phyloP scores from a whole-genome alignment of 371 early-diverging fungal genomes.

The Haplosporangium sp. region DNA sequence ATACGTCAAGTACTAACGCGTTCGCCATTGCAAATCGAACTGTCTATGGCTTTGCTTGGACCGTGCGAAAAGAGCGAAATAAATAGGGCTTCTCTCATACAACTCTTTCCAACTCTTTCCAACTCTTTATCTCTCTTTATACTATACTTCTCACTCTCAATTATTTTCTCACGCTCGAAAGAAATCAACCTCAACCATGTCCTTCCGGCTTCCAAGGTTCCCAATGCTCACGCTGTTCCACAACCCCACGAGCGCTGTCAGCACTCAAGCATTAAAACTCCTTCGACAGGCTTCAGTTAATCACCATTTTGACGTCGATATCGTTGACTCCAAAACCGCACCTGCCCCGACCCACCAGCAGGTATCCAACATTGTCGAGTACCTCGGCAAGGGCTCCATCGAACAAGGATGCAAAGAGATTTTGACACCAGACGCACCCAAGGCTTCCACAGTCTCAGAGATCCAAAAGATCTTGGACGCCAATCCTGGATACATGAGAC shows the following conservation, averaged over 20 bases:
- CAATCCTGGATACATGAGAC: conserved; percentile 35
- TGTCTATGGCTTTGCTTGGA: no score
- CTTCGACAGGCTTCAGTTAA: conserved; percentile 49
- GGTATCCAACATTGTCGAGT: conserved; percentile 42
- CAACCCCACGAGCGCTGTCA: conserved; percentile 45
- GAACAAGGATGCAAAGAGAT: conserved; percentile 24
- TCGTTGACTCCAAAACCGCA: conserved; percentile 44
- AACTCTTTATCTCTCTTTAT: no score
- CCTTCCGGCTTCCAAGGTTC: conserved; percentile 60
- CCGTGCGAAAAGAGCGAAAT: no score
- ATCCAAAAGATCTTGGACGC: conserved; percentile 49
- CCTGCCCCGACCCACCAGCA: conserved; percentile 50
- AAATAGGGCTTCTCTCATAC: no score
- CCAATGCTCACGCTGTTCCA: conserved; percentile 62
- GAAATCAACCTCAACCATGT: conserved; percentile 49
- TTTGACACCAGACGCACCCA: conserved; percentile 26
- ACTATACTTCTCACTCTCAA: no score
- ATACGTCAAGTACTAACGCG: no score
- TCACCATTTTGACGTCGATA: conserved; percentile 53
- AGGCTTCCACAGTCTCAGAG: conserved; percentile 37
- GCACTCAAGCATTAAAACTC: conserved; percentile 51
- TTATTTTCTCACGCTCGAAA: no score
- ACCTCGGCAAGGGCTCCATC: conserved; percentile 31
- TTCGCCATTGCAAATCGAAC: no score
- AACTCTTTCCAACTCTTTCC: no score